Evolutionary conservation across 257 asterid genomes (phyloP).

Genomic region (Nicotiana sylvestris): DNA sequence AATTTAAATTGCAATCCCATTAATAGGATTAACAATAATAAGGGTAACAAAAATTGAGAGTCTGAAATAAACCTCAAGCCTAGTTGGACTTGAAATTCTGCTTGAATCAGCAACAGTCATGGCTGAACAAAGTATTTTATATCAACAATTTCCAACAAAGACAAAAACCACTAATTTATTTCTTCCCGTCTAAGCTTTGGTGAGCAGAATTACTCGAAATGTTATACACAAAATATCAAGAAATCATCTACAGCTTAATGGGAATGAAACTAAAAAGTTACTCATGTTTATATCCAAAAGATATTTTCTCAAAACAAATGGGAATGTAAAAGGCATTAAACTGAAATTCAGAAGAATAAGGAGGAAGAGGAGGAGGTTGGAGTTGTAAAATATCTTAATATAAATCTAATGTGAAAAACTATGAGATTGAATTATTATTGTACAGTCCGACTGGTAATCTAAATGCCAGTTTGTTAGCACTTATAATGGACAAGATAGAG

Average conservation of each 20-base stretch:
- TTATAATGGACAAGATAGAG: no score
- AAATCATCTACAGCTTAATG: not conserved
- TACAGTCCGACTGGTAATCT: no score
- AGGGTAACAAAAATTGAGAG: not conserved
- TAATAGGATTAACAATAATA: no score
- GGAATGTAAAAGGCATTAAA: no score
- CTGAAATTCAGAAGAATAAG: no score
- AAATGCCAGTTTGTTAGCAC: no score
- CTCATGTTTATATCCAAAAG: no score
- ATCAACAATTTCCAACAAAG: not conserved
- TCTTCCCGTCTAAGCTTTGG: not conserved
- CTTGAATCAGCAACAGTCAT: constrained; percentile 24
- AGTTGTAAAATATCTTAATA: not conserved
- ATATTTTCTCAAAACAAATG: no score
- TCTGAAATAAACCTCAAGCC: constrained; percentile 55
- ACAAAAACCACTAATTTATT: not conserved
- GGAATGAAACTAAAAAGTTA: not conserved
- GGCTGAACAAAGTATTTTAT: not conserved
- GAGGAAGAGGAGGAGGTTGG: not conserved
- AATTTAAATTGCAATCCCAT: not conserved
- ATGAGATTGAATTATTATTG: no score
- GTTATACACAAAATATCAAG: not conserved
- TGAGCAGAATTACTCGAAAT: not conserved
- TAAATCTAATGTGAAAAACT: not conserved
- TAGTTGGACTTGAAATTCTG: constrained; percentile 35